Evolutionary conservation across 441 rosid species (phyloP).

Genomic region (Iberis amara): DNA sequence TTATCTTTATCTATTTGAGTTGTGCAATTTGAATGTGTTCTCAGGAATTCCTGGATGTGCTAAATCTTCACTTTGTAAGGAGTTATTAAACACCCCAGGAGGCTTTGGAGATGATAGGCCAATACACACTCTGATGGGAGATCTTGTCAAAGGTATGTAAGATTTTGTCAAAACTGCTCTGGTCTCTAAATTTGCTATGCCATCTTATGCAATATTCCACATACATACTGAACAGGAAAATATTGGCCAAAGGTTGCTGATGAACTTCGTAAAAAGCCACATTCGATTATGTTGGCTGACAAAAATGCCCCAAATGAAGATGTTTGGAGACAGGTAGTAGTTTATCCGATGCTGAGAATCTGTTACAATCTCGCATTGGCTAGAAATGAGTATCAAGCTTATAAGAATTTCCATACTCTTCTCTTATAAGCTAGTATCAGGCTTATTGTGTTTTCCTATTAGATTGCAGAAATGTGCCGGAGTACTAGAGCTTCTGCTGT

Average conservation of each 20-base stretch:
- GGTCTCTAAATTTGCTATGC: slow-evolving; percentile 6
- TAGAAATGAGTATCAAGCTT: slow-evolving; percentile 5
- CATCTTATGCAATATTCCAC: slow-evolving; percentile 13
- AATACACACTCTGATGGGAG: slow-evolving; percentile 88
- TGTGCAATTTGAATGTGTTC: slow-evolving; percentile 9
- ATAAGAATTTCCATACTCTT: slow-evolving; percentile 2
- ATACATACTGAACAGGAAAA: slow-evolving; percentile 43
- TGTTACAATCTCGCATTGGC: slow-evolving; percentile 4
- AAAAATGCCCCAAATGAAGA: slow-evolving; percentile 99
- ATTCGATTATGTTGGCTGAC: slow-evolving; percentile 87
- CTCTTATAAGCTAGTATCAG: slow-evolving; percentile 14
- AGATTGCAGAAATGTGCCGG: slow-evolving; percentile 89
- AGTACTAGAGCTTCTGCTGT: slow-evolving; percentile 70
- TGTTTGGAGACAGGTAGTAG: slow-evolving; percentile 90
- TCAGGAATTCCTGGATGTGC: slow-evolving; percentile 97
- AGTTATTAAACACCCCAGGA: slow-evolving; percentile 59
- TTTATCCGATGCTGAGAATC: slow-evolving; percentile 9
- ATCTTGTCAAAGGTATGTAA: slow-evolving; percentile 71
- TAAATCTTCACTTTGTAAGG: slow-evolving; percentile 92
- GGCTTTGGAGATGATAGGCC: slow-evolving; percentile 82
- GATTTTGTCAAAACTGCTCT: slow-evolving; percentile 12
- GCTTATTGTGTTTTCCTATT: slow-evolving; percentile 24
- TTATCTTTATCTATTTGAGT: slow-evolving; percentile 2
- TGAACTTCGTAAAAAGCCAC: slow-evolving; percentile 63
- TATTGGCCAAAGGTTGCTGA: slow-evolving; percentile 89